Percentiles rank a stretch among this genome's conserved stretches.
phyloP scores from a whole-genome alignment of 225 moss, liverwort and hornwort species.

The Asterella californica region DNA sequence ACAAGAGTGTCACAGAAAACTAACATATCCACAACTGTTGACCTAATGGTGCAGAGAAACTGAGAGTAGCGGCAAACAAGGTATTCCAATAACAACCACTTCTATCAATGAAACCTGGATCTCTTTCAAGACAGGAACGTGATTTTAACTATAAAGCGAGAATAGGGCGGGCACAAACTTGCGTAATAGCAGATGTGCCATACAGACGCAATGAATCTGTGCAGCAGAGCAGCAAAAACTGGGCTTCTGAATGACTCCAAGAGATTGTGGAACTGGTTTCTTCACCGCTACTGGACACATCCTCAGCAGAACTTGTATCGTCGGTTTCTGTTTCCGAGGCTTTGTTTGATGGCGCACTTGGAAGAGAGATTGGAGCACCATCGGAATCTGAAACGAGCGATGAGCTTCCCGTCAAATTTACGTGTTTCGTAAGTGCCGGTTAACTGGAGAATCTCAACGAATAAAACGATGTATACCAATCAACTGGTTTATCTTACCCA shows the following conservation, averaged over 20 bases:
- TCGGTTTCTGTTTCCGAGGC: neutral
- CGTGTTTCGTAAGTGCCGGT: neutral
- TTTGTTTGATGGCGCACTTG: conserved; percentile 21
- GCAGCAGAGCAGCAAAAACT: conserved; percentile 65
- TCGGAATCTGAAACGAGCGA: conserved; percentile 35
- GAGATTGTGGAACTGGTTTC: conserved; percentile 33
- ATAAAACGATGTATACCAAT: neutral
- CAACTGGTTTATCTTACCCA: conserved; percentile 58
- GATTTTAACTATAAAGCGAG: neutral
- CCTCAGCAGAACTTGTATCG: conserved; percentile 14
- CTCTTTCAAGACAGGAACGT: neutral
- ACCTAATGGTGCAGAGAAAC: neutral
- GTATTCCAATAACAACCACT: neutral
- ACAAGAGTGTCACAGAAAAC: too few relatives aligned
- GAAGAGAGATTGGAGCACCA: conserved; percentile 42
- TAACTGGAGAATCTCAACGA: neutral
- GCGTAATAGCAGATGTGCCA: conserved; percentile 44
- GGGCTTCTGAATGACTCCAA: conserved; percentile 39
- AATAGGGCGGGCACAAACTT: conserved; percentile 36
- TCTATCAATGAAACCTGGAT: neutral
- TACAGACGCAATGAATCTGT: conserved; percentile 70
- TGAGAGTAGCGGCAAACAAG: neutral
- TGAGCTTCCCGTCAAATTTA: neutral
- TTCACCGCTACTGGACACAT: conserved; percentile 25
- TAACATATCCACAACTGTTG: too few relatives aligned